phyloP scores from a whole-genome alignment of 176 grass and related monocot species.

The Hyparrhenia diplandra region DNA sequence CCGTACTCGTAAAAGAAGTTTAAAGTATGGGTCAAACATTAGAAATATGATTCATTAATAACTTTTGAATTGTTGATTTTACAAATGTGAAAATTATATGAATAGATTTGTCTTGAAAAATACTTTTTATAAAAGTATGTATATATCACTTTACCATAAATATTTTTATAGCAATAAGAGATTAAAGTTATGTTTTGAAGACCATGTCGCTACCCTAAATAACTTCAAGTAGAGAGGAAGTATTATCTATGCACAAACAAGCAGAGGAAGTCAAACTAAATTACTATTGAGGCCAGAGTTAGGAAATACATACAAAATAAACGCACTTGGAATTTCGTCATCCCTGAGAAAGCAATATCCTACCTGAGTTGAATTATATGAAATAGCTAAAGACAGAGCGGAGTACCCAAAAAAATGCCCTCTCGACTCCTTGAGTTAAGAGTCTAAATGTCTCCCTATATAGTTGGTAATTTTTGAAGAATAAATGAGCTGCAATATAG shows the following conservation, averaged over 20 bases:
- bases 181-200: too few species aligned
- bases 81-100: too few species aligned
- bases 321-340: conserved; percentile 1
- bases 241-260: background rate
- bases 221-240: too few species aligned
- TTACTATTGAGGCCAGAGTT: background rate
- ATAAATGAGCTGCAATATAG: conserved; percentile 62
- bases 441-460: conserved; percentile 29
- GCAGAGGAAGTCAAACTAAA: background rate
- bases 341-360: background rate
- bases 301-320: background rate
- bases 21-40: too few species aligned
- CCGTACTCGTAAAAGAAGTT: too few species aligned
- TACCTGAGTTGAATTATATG: conserved; percentile 6
- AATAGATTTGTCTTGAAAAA: too few species aligned
- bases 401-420: background rate
- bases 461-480: conserved; percentile 48
- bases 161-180: too few species aligned
- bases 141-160: too few species aligned
- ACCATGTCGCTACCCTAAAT: too few species aligned
- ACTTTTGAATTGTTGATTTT: too few species aligned
- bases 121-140: too few species aligned
- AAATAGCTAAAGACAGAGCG: background rate
- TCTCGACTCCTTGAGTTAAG: background rate
- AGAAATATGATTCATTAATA: too few species aligned